Base-by-base conservation (phyloP, 352 stramenopile genomes). In the Phytopythium helicoides region DNA sequence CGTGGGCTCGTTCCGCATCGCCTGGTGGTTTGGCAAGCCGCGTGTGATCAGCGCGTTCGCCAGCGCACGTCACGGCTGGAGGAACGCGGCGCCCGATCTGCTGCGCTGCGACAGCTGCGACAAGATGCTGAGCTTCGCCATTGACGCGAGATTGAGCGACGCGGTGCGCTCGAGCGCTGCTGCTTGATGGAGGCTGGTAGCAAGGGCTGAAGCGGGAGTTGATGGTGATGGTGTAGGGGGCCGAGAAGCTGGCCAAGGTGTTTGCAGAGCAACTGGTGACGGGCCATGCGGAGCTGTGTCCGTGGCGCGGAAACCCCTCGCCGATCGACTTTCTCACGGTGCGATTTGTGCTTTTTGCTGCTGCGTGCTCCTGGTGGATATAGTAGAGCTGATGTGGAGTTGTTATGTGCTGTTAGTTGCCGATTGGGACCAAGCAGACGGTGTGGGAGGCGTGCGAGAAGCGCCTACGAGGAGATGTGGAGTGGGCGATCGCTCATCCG, bases 21-120 rank as follows among this genome's bases (percentile, higher is more conserved):
- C 46, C 34, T 76, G 61, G 35, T 89, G 79, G 79, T 86, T 86
- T 28, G 79, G 73, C 16, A 89, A 89, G 39, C 79, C 76, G 26
- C 58, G 61, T 1, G 25, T 31, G 12, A 77, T 89, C 51, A 71
- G 47, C 26, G 60, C 60, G 10, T 71, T 87, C 21, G 65, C 56
- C 28, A 83, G 74, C 41, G 71, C 76, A 48, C 76, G 74, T 25
- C 52, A 76, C 52, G 79, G 79, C 14, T 89, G 76, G 76, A 51
- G 31, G 18, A 85, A 89, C 54, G 68, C 58, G 6, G 53, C 49
- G 22, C 35, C 57, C 6, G 76, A 89, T 46, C 52, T 78, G 53
- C 61, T 89, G 49, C 54, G 22, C 11, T 59, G 34, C 9, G 56
- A 51, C 36, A 82, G 71, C 48, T 82, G 71, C 47, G 65, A 65